Evolutionary conservation across 2,329 filamentous ascomycete species (phyloP), one percentile per base, ranked within the genome.

Genomic region (Fusarium decemcellulare): DNA sequence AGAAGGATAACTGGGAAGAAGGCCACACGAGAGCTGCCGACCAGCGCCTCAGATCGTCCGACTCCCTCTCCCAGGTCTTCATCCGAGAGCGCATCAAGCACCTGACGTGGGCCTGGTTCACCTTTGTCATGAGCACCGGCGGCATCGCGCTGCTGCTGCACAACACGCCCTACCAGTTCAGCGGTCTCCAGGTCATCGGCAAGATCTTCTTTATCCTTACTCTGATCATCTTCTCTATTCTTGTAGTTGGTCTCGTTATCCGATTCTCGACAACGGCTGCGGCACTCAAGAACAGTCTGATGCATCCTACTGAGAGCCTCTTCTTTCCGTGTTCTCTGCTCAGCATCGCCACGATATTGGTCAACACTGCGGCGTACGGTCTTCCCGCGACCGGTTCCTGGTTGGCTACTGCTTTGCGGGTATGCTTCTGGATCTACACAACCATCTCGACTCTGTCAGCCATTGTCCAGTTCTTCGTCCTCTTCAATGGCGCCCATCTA

Each of bases 291-390:
- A 83, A 66, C 5, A 76, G 74, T 15, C 50, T 76, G 12, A 57
- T 71, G 42, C 68, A 74, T 50, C 72, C 87, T 0, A 91, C 89
- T 0, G 90, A 92, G 72, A 87, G 85, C 27, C 81, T 92, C 8
- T 92, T 91, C 77, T 85, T 90, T 6, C 89, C 89, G 0, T 88
- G 89, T 2, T 84, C 84, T 5, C 81, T 90, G 37, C 89, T 92
- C 59, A 90, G 87, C 39, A 84, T 91, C 64, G 90, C 89, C 3
- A 91, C 90, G 44, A 81, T 91, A 16, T 83, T 91, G 68, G 88
- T 90, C 71, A 91, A 91, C 70, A 84, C 91, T 42, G 87, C 87
- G 8, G 86, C 90, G 65, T 92, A 91, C 75, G 90, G 90, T 0
- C 78, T 82, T 2, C 76, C 79, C 32, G 78, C 83, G 34, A 79